Percentiles rank a stretch among this genome's conserved stretches.
phyloP scores from a whole-genome alignment of 495 filamentous ascomycete species.

The Penicillium atrosanguineum region DNA sequence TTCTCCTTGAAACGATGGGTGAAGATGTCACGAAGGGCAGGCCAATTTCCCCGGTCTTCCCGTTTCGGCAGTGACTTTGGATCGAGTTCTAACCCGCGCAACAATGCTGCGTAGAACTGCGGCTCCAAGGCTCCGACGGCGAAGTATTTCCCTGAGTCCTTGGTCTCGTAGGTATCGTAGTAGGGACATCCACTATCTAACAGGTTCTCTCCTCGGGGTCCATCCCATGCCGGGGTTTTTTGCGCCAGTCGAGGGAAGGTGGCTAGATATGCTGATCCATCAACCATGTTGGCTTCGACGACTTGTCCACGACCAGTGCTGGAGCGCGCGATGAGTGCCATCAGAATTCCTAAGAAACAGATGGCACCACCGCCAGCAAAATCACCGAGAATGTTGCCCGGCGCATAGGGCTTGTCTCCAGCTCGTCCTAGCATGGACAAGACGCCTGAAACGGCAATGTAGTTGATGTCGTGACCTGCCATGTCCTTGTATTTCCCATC shows the following conservation, averaged over 20 bases:
- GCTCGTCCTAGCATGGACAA: constrained; percentile 70
- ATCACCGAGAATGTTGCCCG: constrained; percentile 81
- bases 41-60: constrained; percentile 62
- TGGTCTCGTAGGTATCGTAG: constrained; percentile 85
- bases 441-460: constrained; percentile 83
- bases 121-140: constrained; percentile 89
- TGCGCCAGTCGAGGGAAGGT: constrained; percentile 67
- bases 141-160: constrained; percentile 74
- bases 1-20: constrained; percentile 65
- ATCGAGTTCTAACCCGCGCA: constrained; percentile 61
- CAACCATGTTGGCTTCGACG: constrained; percentile 96
- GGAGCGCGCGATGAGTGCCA: constrained; percentile 41
- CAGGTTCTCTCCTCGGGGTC: constrained; percentile 68
- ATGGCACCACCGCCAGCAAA: constrained; percentile 89
- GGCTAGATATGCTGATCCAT: constrained; percentile 75
- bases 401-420: constrained; percentile 69
- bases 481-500: constrained; percentile 81
- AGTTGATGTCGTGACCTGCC: constrained; percentile 99
- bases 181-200: constrained; percentile 83
- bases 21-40: constrained; percentile 58
- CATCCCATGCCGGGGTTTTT: constrained; percentile 57
- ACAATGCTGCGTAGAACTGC: constrained; percentile 70
- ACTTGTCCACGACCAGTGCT: constrained; percentile 72
- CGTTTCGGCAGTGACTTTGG: constrained; percentile 50
- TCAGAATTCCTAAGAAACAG: constrained; percentile 59